Evolutionary conservation across 192 early-diverging fungal genomes (phyloP), one percentile per base, ranked within the genome.

Genomic region (Chytriomyces hyalinus): DNA sequence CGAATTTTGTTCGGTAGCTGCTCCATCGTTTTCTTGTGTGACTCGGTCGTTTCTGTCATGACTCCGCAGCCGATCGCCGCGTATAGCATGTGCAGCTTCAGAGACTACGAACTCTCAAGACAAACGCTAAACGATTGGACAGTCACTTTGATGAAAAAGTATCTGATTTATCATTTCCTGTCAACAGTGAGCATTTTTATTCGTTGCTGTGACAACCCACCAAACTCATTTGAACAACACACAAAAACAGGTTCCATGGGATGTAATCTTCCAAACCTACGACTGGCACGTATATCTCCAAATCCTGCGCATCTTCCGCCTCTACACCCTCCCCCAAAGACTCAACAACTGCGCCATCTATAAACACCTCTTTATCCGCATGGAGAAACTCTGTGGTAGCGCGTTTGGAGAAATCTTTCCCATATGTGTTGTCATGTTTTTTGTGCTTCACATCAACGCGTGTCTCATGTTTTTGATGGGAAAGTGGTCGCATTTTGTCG

Each of bases 391-490:
- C 6, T 7, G 36, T 17, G 71, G 71, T 2, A 73, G 6, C 24
- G 71, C 45, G 5, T 43, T 48, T 13, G 43, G 45, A 15, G 24
- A 60, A 5, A 62, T 63, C 7, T 13, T 73, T 43, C 71, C 71
- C 22, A 73, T 73, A 26, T 62, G 28, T n/a, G 17, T 36, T 28
- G 43, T 73, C 6, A 73, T 73, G 8, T 13, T 61, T 6, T 62
- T 47, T 44, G 71, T 73, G 26, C 43, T 73, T 44, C 71, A 73
- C 46, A 22, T 6, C 45, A 73, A 73, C 44, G 57, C 71, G 6
- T 73, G 71, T 26, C 9, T 73, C 36, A 73, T 73, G 71, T 73
- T 43, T 61, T 44, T 73, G 2, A 49, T 73, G 6, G 71, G 71
- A 45, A 73, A 73, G 44, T 73, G 60, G 59, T 36, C 53, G 11